phyloP scores from a whole-genome alignment of 75 land plant genomes.

The Pinus tabuliformis region DNA sequence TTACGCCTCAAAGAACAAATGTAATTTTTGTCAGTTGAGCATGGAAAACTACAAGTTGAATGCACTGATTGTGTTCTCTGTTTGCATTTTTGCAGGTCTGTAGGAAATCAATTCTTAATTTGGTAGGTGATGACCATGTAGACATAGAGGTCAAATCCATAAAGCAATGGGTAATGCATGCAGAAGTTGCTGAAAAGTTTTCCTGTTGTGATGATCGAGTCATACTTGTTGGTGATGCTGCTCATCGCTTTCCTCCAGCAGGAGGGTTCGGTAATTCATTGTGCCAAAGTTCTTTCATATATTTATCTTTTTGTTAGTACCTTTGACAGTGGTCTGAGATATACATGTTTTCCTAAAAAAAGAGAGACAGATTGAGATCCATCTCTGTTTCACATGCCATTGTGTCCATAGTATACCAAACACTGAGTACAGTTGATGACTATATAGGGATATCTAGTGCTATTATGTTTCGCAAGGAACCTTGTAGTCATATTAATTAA shows the following conservation, averaged over 20 bases:
- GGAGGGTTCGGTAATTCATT: constrained; percentile 88
- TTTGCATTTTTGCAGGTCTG: constrained; percentile 60
- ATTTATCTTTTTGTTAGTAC: neutral
- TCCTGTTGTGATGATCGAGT: constrained; percentile 46
- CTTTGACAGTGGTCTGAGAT: neutral
- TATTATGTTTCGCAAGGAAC: too few species aligned
- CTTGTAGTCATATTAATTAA: too few species aligned
- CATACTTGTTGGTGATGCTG: constrained; percentile 95
- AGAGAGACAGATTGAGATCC: too few species aligned
- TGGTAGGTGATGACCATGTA: constrained; percentile 47
- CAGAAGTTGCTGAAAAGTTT: constrained; percentile 86
- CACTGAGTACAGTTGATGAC: too few species aligned
- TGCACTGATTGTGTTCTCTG: neutral
- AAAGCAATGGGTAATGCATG: constrained; percentile 98
- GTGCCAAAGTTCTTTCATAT: neutral
- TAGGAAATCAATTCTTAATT: constrained; percentile 49
- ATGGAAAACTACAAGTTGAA: constrained; percentile 3
- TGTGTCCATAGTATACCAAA: too few species aligned
- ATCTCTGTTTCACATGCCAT: too few species aligned
- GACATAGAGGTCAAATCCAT: constrained; percentile 62
- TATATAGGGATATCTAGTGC: too few species aligned
- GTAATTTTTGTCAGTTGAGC: neutral
- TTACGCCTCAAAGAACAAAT: neutral
- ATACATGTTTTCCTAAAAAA: too few species aligned
- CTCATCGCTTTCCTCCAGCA: constrained; percentile 99